Conservation (phyloP, 129 eudicot species). For the Pseudognaphalium luteoalbum region DNA sequence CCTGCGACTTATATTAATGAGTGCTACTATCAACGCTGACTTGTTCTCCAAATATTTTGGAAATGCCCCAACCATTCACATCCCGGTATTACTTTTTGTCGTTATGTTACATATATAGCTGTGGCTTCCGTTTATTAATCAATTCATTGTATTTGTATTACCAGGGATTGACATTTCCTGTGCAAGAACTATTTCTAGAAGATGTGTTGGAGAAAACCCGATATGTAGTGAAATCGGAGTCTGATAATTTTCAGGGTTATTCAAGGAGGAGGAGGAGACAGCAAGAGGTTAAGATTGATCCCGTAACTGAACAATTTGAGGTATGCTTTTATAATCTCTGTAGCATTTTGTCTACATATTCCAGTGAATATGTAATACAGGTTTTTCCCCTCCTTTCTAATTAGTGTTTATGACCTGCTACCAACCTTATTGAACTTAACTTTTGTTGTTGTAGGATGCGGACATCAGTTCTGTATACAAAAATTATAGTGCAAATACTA, state of each 20-base stretch:
- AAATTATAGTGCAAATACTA: slow-evolving; percentile 68
- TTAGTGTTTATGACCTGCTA: slow-evolving; percentile 19
- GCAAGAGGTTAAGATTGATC: slow-evolving; percentile 73
- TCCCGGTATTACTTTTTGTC: slow-evolving; percentile 53
- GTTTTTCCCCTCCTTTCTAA: background rate
- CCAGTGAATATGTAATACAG: background rate
- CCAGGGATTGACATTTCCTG: slow-evolving; percentile 91
- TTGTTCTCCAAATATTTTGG: slow-evolving; percentile 87
- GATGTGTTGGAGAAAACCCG: slow-evolving; percentile 82
- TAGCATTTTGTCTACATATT: background rate
- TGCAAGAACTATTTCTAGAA: slow-evolving; percentile 77
- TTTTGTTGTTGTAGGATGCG: slow-evolving; percentile 53
- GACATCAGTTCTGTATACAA: slow-evolving; percentile 71
- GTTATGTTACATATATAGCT: background rate
- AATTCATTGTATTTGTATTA: slow-evolving; percentile 14
- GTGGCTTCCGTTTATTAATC: background rate
- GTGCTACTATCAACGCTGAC: slow-evolving; percentile 96
- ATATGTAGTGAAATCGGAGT: slow-evolving; percentile 56
- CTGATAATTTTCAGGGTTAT: slow-evolving; percentile 55
- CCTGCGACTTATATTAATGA: slow-evolving; percentile 80
- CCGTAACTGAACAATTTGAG: slow-evolving; percentile 76
- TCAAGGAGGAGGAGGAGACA: slow-evolving; percentile 61
- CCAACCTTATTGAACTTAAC: slow-evolving; percentile 2
- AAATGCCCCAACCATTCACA: slow-evolving; percentile 76
- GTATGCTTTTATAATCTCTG: slow-evolving; percentile 36